phyloP scores from a whole-genome alignment of 148 eudicot genomes.

The Nepenthes mirabilis region DNA sequence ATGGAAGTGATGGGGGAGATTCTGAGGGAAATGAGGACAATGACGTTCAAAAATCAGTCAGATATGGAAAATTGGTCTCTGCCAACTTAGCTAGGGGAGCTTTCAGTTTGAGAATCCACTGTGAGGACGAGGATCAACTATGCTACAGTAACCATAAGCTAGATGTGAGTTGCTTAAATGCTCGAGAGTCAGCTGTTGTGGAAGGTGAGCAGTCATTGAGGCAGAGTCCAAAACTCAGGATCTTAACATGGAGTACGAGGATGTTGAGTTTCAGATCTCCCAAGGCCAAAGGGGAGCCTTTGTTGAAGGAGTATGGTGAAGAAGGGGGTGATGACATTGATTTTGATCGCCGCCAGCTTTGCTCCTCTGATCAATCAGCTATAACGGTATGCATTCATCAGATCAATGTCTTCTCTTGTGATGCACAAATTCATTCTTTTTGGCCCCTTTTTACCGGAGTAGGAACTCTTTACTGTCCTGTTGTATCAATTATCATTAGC shows the following conservation, averaged over 20 bases:
- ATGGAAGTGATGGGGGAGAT: too few species aligned
- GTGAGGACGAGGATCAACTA: conserved; percentile 36
- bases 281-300: conserved; percentile 63
- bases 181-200: conserved; percentile 13
- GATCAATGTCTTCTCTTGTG: too few species aligned
- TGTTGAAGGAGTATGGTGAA: conserved; percentile 49
- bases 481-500: too few species aligned
- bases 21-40: neutral
- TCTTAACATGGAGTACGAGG: conserved; percentile 54
- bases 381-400: conserved; percentile 24
- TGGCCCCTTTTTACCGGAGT: too few species aligned
- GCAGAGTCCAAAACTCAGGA: conserved; percentile 27
- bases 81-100: conserved; percentile 37
- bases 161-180: neutral
- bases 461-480: too few species aligned
- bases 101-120: conserved; percentile 11
- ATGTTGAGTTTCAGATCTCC: conserved; percentile 56
- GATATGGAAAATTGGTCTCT: conserved; percentile 43
- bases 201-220: conserved; percentile 16
- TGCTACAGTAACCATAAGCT: conserved; percentile 20
- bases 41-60: conserved; percentile 18
- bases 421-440: too few species aligned
- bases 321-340: conserved; percentile 90
- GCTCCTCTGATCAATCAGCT: conserved; percentile 44
- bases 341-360: conserved; percentile 61